phyloP scores from a whole-genome alignment of 331 rosid species.

The Quercus phellos region DNA sequence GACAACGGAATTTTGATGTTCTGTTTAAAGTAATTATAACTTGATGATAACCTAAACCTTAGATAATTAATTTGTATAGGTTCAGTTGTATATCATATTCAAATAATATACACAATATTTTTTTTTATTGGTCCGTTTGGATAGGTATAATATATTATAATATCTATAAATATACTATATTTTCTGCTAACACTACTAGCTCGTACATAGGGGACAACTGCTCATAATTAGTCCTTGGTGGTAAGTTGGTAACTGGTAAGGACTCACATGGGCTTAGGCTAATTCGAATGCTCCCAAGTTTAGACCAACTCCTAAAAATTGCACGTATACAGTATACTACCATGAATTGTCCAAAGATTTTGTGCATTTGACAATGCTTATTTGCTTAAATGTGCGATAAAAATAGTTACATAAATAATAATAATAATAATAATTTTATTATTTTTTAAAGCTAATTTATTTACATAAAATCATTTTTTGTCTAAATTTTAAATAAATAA shows the following conservation, averaged over 20 bases:
- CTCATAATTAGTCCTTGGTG: neutral
- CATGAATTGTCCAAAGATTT: neutral
- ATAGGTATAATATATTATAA: neutral
- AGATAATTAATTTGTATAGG: too few species aligned
- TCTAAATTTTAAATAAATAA: too few species aligned
- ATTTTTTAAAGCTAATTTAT: too few species aligned
- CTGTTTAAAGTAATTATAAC: too few species aligned
- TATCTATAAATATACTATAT: too few species aligned
- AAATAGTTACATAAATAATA: too few species aligned
- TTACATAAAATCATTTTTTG: too few species aligned
- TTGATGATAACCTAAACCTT: too few species aligned
- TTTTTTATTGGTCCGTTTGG: neutral
- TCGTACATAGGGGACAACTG: neutral
- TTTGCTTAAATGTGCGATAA: too few species aligned
- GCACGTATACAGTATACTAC: neutral
- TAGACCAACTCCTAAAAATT: neutral
- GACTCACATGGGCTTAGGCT: neutral
- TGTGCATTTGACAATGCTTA: too few species aligned
- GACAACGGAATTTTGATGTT: constrained; percentile 49
- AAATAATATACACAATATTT: neutral
- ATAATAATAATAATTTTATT: too few species aligned
- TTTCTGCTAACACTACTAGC: neutral
- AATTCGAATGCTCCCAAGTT: neutral
- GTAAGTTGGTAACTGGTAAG: neutral
- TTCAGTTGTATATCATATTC: neutral